Evolutionary conservation across 1,284 basidiomycete species (phyloP).

Genomic region (Heterobasidion occidentale): DNA sequence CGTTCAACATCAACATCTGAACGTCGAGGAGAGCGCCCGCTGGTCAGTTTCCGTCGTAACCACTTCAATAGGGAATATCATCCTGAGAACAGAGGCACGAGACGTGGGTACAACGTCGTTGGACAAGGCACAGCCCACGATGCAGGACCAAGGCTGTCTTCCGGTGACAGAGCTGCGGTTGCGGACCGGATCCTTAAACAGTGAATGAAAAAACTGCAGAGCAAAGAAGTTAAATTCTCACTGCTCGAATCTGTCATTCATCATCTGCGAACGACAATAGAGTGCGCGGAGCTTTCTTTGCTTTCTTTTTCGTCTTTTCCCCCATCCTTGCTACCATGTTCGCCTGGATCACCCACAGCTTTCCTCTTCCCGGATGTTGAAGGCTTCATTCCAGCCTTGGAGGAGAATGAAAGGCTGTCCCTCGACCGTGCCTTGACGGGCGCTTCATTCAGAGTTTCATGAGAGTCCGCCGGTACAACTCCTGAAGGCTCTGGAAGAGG

Average conservation of each 20-base stretch:
- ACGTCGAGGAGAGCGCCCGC: no score
- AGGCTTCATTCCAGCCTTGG: constrained; percentile 19
- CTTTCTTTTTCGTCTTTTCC: constrained; percentile 21
- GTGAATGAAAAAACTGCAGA: no score
- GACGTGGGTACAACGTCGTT: no score
- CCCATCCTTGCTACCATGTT: constrained; percentile 12
- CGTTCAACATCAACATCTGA: no score
- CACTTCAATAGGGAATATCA: no score
- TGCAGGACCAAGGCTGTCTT: no score
- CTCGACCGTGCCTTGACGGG: background rate
- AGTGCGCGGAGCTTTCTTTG: constrained; percentile 41
- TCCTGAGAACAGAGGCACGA: no score
- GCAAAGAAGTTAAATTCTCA: background rate
- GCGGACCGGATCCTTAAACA: no score
- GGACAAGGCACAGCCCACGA: no score
- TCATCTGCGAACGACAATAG: constrained; percentile 54
- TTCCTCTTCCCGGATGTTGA: constrained; percentile 31
- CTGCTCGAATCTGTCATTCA: constrained; percentile 15
- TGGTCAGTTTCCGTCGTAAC: no score
- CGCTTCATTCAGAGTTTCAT: background rate
- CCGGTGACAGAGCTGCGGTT: no score
- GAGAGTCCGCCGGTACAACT: background rate
- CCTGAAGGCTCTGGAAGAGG: background rate
- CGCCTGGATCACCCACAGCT: constrained; percentile 25
- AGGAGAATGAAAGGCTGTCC: constrained; percentile 33